These are phyloP conservation scores for Pseudonectria buxi DNA, from an alignment of 2,329 filamentous ascomycete genomes.

Conservation along the genomic window DNA sequence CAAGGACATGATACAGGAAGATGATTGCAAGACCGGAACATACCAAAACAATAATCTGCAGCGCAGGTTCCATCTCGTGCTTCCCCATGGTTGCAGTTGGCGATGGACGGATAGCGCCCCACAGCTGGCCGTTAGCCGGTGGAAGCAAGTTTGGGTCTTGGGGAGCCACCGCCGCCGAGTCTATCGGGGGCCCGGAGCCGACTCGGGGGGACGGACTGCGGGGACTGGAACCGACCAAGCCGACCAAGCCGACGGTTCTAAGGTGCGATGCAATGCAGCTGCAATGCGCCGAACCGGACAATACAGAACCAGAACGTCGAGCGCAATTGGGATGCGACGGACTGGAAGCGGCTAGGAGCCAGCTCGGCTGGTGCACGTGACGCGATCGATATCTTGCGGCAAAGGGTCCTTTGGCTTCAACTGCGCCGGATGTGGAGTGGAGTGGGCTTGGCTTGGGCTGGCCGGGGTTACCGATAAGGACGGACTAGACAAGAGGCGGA, in stretches of 20 bases:
- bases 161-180: too few relatives aligned
- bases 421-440: too few relatives aligned
- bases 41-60: constrained; percentile 72
- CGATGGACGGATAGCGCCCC: not conserved
- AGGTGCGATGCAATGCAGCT: constrained; percentile 2
- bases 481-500: too few relatives aligned
- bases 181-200: too few relatives aligned
- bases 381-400: not conserved
- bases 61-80: constrained; percentile 37
- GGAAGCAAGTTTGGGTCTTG: too few relatives aligned
- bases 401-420: too few relatives aligned
- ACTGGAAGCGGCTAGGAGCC: not conserved
- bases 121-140: not conserved
- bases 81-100: constrained; percentile 14
- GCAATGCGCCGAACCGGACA: not conserved
- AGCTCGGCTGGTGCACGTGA: not conserved
- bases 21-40: too few relatives aligned
- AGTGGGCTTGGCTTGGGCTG: too few relatives aligned
- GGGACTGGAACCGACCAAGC: not conserved
- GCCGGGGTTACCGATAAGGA: too few relatives aligned
- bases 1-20: too few relatives aligned
- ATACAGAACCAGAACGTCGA: not conserved
- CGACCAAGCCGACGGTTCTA: constrained; percentile 1
- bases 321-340: constrained; percentile 1
- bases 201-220: not conserved